A percentile compares a stretch with the other conserved stretches of the same genome.
Evolutionary conservation across 2,329 filamentous ascomycete genomes (phyloP).

Genomic region (Falciphora oryzae): DNA sequence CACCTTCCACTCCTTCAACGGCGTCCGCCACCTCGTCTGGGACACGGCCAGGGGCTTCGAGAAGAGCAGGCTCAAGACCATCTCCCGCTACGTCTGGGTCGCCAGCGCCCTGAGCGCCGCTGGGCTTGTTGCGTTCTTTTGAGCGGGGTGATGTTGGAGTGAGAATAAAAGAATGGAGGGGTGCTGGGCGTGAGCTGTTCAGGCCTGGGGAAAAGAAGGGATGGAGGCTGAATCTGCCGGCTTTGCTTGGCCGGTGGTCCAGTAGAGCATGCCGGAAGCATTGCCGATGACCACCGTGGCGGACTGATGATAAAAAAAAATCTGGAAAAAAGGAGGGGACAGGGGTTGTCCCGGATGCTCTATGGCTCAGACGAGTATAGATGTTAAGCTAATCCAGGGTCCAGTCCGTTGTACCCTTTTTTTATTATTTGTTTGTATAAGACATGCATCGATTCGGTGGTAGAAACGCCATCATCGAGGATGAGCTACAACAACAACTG

Average conservation of each 20-base stretch:
- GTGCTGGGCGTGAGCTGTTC: not conserved
- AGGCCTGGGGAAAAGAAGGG: not conserved
- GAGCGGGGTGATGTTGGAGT: not conserved
- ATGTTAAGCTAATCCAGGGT: not conserved
- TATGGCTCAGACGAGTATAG: not conserved
- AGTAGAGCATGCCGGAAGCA: not conserved
- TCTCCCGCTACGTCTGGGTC: conserved; percentile 43
- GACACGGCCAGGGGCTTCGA: conserved; percentile 47
- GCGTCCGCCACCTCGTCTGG: conserved; percentile 48
- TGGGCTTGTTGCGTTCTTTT: conserved; percentile 39
- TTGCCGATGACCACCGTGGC: not conserved
- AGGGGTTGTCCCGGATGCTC: not conserved
- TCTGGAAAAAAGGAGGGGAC: not conserved
- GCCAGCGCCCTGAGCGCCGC: conserved; percentile 37
- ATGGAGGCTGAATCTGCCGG: not conserved
- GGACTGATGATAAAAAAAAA: not conserved
- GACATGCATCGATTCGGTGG: not conserved
- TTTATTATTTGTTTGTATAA: not conserved
- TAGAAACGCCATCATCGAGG: not conserved
- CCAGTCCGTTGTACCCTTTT: not conserved
- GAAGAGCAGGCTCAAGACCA: conserved; percentile 39
- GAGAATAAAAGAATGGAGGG: not conserved
- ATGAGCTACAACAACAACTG: not conserved
- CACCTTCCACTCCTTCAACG: conserved; percentile 51
- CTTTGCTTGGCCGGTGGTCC: not conserved